Evolutionary conservation across 2,329 filamentous ascomycete species (phyloP), one percentile per base, ranked within the genome.

Genomic region (Pyrenochaeta sp.): DNA sequence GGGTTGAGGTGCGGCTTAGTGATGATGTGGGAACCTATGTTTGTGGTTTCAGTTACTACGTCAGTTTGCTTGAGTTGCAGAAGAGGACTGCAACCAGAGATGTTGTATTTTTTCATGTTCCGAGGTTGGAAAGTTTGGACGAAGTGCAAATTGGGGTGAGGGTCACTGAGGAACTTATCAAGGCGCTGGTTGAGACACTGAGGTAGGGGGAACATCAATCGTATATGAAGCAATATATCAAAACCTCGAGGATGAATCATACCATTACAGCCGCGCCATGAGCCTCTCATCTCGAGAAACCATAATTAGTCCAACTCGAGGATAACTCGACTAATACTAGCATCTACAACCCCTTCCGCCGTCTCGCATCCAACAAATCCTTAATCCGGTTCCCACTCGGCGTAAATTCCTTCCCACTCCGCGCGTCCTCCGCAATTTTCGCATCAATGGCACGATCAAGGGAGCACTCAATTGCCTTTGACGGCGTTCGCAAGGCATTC

Each of bases 11-110:
- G 3, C 64, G 74, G 48, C 56, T 71, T n/a, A 79, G 72, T 30
- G 72, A 79, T 43, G 78, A 81, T 59, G 75, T 80, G 2, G 78
- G 79, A 2, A 77, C 76, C 25, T 81, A 75, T 64, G 65, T 81
- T 5, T 82, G 80, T 66, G 79, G 80, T 36, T 81, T 80, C 57
- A 77, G 77, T n/a, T 81, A 81, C 61, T 80, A 76, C 60, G 72
- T 75, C 37, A 75, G 71, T 28, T 61, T 82, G 58, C 39, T 65
- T 36, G 63, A 71, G 58, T 67, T 70, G 61, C 56, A 67, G 47
- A 70, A 58, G 52, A 50, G 40, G 30, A 66, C 42, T 19, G 61
- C 58, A 12, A 61, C 30, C 47, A 59, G 66, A 54, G 56, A 67
- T 52, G 77, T 79, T 36, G 61, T 81, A 49, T 81, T 82, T 60